These are phyloP conservation scores for Candida michaelii DNA, from an alignment of 805 yeast species.

Conservation along the genomic window DNA sequence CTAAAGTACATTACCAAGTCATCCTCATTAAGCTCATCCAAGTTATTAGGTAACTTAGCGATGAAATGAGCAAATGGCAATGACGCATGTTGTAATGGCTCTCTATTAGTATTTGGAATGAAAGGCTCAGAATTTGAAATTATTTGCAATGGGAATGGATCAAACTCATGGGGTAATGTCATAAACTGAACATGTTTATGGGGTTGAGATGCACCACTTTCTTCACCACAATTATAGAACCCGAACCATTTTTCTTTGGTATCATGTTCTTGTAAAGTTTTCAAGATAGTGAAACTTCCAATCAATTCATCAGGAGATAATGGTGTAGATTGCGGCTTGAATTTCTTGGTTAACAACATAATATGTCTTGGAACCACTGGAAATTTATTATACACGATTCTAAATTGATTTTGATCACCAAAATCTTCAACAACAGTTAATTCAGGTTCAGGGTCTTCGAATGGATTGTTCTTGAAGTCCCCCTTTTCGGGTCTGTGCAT, in stretches of 20 bases:
- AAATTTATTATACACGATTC: conserved; percentile 79
- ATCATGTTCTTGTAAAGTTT: conserved; percentile 41
- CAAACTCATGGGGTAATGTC: conserved; percentile 59
- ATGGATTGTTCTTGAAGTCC: conserved; percentile 59
- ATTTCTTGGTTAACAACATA: conserved; percentile 72
- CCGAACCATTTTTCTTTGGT: conserved; percentile 59
- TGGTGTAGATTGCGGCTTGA: conserved; percentile 70
- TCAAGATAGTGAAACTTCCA: conserved; percentile 56
- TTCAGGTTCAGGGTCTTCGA: conserved; percentile 75
- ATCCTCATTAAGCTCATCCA: conserved; percentile 48
- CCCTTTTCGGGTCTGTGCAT: conserved; percentile 42
- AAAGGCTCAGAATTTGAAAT: conserved; percentile 47
- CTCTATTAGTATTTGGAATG: conserved; percentile 49
- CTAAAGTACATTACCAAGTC: conserved; percentile 67
- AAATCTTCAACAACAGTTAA: conserved; percentile 58
- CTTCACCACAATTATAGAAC: conserved; percentile 85
- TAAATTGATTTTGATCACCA: conserved; percentile 50
- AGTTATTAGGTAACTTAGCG: conserved; percentile 51
- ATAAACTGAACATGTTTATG: conserved; percentile 92
- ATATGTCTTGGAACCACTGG: conserved; percentile 82
- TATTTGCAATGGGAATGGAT: conserved; percentile 54
- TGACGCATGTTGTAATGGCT: conserved; percentile 61
- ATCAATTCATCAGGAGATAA: conserved; percentile 68
- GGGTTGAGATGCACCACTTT: conserved; percentile 91
- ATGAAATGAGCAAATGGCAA: conserved; percentile 82